Evolutionary conservation across 1,284 basidiomycete genomes (phyloP), one percentile per base, ranked within the genome.

Genomic region (Fomitiporia mediterranea): DNA sequence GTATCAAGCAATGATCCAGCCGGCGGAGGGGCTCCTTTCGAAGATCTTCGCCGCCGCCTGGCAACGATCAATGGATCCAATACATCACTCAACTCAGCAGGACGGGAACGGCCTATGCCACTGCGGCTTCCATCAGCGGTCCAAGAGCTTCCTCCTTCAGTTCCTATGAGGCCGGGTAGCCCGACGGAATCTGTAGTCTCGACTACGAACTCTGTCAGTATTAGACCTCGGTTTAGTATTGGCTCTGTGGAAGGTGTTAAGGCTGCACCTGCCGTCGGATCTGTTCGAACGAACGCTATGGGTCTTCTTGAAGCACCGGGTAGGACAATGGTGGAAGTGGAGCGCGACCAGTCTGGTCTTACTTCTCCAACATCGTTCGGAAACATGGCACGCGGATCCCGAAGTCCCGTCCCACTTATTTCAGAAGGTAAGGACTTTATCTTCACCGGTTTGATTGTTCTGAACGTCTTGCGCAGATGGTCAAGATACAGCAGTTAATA

Each of bases 401-500:
- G 72, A 30, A 74, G 77, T 55, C 70, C 71, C 35, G 66, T 78
- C 19, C 81, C 82, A 7, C 55, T 49, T 19, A 23, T 39, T n/a
- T 49, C 43, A 46, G 57, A 59, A 51, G 57, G 57, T 55, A 30
- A 34, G 17, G 25, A 6, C 17, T 37, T 32, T 11, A 9, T 23
- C 13, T 46, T 38, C 15, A 32, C 55, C 38, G 55, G 40, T 50
- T 50, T 49, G 11, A 49, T 59, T 46, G 53, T 11, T 34, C 17
- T 58, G 28, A 34, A 23, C 11, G 44, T 25, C 11, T 2, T 53
- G 27, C 59, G 57, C 61, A 90, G 94, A 96, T 64, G 89, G 89
- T 0, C 86, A 89, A 64, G 94, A 96, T 65, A 83, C 86, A 23
- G 89, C 89, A 1, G 89, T 97, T 60, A 88, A 82, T 65, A 88